Evolutionary conservation across 495 filamentous ascomycete genomes (phyloP), one percentile per base, ranked within the genome.

Genomic region (Trichoderma virens): DNA sequence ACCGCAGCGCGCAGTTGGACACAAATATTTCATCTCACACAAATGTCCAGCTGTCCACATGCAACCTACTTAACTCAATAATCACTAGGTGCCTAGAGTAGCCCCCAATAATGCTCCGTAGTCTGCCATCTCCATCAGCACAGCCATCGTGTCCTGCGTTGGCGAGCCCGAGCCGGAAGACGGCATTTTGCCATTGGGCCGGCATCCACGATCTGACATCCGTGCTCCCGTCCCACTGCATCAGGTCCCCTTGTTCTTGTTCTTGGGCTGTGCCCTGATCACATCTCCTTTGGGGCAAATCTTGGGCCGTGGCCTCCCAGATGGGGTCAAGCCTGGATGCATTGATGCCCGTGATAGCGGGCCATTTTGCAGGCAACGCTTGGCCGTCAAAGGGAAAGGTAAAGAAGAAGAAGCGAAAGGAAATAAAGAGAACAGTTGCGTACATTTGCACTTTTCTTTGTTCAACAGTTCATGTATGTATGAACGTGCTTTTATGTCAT

Each of bases 191-290:
- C 45, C 45, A 51, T 51, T 51, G 45, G 45, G 45, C n/a, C 45
- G 45, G 45, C n/a, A 25, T 3, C 38, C 45, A 25, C n/a, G 45
- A 51, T 51, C 45, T 51, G 16, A 51, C 45, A 51, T 25, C 45
- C 45, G 45, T 51, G 45, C 23, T 51, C 20, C 45, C 45, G 45
- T 51, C 45, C 45, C 45, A 51, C 45, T 51, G 45, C 45, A 51
- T n/a, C 7, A n/a, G 9, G 45, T 3, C 45, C 16, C 9, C 18
- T 41, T 20, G 20, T 16, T n/a, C 45, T 20, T n/a, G n/a, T n/a
- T n/a, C 38, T 41, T 5, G 45, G 45, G 45, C 45, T 51, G n/a
- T 25, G 45, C 45, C 45, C 23, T 51, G 45, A 5, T n/a, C 45
- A 4, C n/a, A 51, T 20, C n/a, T 5, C 16, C n/a, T n/a, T 51